phyloP scores from a whole-genome alignment of 768 basidiomycete genomes.

The Pleurotus tuber-regium region DNA sequence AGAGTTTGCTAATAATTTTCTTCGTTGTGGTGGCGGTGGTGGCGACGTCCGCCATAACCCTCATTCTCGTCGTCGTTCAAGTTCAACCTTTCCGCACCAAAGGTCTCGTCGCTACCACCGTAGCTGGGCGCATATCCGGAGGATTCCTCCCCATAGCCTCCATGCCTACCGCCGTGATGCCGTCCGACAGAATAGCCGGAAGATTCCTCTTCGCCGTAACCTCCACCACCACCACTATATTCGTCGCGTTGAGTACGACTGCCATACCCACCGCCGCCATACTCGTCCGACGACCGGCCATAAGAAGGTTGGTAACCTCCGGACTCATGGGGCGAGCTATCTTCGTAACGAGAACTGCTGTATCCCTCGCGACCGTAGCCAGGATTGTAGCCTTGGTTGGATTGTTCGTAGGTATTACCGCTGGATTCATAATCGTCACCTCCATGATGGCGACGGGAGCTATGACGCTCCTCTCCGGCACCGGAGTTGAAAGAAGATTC shows the following conservation, averaged over 20 bases:
- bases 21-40: conserved; percentile 17
- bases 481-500: conserved; percentile 2
- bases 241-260: neutral
- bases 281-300: conserved; percentile 2
- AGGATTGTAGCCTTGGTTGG: neutral
- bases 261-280: conserved; percentile 6
- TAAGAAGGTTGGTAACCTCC: neutral
- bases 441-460: neutral
- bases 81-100: conserved; percentile 49
- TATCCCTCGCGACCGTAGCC: neutral
- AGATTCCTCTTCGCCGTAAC: neutral
- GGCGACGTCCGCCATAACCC: conserved; percentile 16
- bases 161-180: neutral
- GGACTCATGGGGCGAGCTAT: neutral
- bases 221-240: too few relatives aligned
- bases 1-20: conserved; percentile 15
- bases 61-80: conserved; percentile 35
- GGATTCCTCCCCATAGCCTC: neutral
- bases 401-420: neutral
- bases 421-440: neutral
- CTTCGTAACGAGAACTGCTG: neutral
- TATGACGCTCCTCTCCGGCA: neutral
- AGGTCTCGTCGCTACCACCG: conserved; percentile 38
- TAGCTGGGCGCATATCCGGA: conserved; percentile 27
- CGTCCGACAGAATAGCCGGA: neutral